phyloP scores from a whole-genome alignment of 2,329 filamentous ascomycete species.

The Fusarium pseudograminearum region DNA sequence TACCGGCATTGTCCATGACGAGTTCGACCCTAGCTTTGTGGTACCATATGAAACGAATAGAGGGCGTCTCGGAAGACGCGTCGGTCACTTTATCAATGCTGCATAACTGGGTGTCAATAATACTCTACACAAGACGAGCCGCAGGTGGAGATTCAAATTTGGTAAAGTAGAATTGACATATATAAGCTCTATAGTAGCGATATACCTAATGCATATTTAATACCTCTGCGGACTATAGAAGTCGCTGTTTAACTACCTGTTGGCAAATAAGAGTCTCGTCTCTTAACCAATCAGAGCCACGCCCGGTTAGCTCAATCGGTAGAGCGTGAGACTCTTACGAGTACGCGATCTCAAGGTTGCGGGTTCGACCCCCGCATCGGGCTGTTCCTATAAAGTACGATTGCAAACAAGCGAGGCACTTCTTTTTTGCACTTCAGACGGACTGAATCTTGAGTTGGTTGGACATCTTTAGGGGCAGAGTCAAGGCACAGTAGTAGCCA shows the following conservation, averaged over 20 bases:
- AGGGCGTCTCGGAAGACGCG: too few relatives aligned
- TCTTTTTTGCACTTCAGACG: background rate
- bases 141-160: background rate
- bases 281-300: slow-evolving; percentile 45
- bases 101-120: too few relatives aligned
- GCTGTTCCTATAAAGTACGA: slow-evolving; percentile 51
- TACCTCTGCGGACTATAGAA: too few relatives aligned
- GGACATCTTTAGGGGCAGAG: background rate
- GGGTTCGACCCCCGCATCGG: slow-evolving; percentile 65
- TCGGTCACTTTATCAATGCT: too few relatives aligned
- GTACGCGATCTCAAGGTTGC: slow-evolving; percentile 65
- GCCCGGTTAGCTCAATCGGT: slow-evolving; percentile 56
- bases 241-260: background rate
- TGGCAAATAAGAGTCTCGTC: fast-evolving
- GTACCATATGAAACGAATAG: background rate
- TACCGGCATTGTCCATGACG: background rate
- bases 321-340: slow-evolving; percentile 76
- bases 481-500: too few relatives aligned
- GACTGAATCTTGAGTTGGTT: too few relatives aligned
- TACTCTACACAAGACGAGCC: too few relatives aligned
- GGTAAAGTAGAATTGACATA: too few relatives aligned
- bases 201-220: too few relatives aligned
- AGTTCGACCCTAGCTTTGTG: background rate
- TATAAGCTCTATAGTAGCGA: too few relatives aligned
- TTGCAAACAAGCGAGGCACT: slow-evolving; percentile 30